A percentile compares a stretch with the other conserved stretches of the same genome.
Conservation (phyloP, 371 early-diverging fungal genomes). For the Rhizopus sp. region DNA sequence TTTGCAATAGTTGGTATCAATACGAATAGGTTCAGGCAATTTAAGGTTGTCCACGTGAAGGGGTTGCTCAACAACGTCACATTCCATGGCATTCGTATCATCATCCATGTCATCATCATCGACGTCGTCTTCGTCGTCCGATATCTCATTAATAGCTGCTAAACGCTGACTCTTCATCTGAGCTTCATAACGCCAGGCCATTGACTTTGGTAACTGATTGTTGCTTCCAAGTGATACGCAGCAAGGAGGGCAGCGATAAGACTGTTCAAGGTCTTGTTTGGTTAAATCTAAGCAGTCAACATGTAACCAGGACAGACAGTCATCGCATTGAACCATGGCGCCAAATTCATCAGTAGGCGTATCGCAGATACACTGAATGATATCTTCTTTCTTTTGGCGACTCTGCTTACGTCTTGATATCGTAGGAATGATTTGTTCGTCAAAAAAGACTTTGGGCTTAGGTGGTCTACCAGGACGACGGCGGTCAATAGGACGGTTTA, state of each 20-base stretch:
- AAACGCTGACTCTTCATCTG: constrained; percentile 31
- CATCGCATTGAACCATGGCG: constrained; percentile 59
- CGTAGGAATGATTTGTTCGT: constrained; percentile 2
- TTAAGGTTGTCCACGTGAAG: background rate
- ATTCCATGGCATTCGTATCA: background rate
- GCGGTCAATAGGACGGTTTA: constrained; percentile 7
- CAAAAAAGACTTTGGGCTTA: constrained; percentile 5
- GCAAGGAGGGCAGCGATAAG: constrained; percentile 52
- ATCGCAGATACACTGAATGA: constrained; percentile 49
- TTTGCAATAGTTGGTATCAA: background rate
- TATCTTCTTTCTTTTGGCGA: constrained; percentile 8
- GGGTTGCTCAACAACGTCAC: background rate
- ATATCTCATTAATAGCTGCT: constrained; percentile 18
- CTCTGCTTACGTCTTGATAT: background rate
- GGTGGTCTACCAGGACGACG: constrained; percentile 24
- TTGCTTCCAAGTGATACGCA: constrained; percentile 21
- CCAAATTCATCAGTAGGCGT: constrained; percentile 51
- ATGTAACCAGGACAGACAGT: constrained; percentile 58
- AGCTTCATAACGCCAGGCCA: constrained; percentile 41
- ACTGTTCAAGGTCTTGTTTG: constrained; percentile 37
- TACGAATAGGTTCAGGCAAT: background rate
- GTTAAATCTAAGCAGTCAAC: constrained; percentile 50
- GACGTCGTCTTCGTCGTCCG: constrained; percentile 19
- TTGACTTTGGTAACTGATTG: constrained; percentile 11
- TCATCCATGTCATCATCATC: constrained; percentile 19